Base-by-base conservation (phyloP, 495 filamentous ascomycete species). In the Podospora pseudoanserina region DNA sequence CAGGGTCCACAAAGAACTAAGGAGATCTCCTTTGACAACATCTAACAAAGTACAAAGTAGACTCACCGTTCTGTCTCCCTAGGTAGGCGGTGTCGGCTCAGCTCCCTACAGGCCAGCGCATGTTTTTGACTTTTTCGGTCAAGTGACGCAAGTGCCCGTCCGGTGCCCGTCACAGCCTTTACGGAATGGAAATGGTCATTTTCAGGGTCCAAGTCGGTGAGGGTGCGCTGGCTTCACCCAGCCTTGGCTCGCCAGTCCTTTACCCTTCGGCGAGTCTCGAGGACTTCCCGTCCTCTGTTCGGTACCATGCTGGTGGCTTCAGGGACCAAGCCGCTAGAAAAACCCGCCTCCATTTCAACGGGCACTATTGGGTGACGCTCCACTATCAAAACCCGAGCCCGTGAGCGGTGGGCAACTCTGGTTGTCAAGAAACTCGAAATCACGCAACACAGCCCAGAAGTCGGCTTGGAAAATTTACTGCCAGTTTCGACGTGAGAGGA, bases 101-200 rank as follows among this genome's bases (percentile, higher is more conserved):
- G 39, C 39, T 49, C 30, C 30, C 4, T 32, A 32, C 39, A 1
- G 39, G 13, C 39, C 39, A 49, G 39, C 39, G 39, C 59, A 4
- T 30, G 32, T 18, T 32, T 32, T 39, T 30, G 56, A 16, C 34
- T 61, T 68, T 59, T 63, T 5, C 58, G 67, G 56, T 70, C 68
- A 70, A 68, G 70, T 64, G 70, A 68, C 57, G 63, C 30, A 23
- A 23, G 19, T 57, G 59, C 66, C 23, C 23, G 39, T 27, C 66
- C 34, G 20, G 49, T 49, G 20, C 60, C 30, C 16, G 66, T 49
- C 66, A 4, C 61, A 57, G 23, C 16, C 63, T 49, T 70, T 67
- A 68, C 61, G 63, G 64, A 59, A 68, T 59, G 60, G 32, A 68
- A 68, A 67, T 58, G 60, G 39, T 58, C 65, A 71, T 63, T 65